Base-by-base conservation (phyloP, 2,329 filamentous ascomycete genomes). In the Epicoccum nigrum region DNA sequence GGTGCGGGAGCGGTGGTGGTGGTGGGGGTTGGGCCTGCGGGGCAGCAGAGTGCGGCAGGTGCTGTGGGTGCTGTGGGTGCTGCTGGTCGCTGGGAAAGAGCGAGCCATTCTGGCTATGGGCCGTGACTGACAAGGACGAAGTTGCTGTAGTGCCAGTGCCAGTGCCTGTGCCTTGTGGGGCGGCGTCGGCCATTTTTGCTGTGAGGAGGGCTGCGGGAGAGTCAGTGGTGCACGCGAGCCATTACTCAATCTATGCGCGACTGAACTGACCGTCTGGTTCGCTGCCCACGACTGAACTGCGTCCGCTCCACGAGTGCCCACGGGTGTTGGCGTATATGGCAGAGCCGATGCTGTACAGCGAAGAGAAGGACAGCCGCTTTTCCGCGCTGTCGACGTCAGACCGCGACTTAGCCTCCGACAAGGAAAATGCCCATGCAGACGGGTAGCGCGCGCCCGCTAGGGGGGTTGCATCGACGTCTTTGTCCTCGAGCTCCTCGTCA, bases 291-390 rank as follows among this genome's bases (percentile, higher is more conserved):
- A 75, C 54, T 5, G 78, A 79, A 56, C 75, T 79, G 32, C 76
- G 68, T 57, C 59, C 77, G 72, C 72, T 83, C 63, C 61, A 77
- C 70, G 71, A 83, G 75, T 65, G 69, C 62, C 63, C 72, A 81
- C 84, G 56, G 76, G 79, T 64, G 77, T 81, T 82, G 48, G 71
- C 72, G 58, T 73, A 74, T 16, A 77, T 81, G 45, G 79, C 83
- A 5, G 86, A 88, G 35, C 83, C 83, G 19, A 88, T 74, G 25
- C 88, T 90, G 66, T 88, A 88, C 42, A 90, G 76, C 1, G 89
- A 92, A 7, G 87, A 89, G 53, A 87, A 82, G 19, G 88, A 92
- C 68, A 88, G 79, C 42, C 89, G 84, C 64, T 89, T 88, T 31
- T 86, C 76, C 42, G 56, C 76, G 40, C 54, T 32, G 39, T 73